Evolutionary conservation across 2,329 filamentous ascomycete genomes (phyloP), one percentile per base, ranked within the genome.

Genomic region (Piedraia hortae): DNA sequence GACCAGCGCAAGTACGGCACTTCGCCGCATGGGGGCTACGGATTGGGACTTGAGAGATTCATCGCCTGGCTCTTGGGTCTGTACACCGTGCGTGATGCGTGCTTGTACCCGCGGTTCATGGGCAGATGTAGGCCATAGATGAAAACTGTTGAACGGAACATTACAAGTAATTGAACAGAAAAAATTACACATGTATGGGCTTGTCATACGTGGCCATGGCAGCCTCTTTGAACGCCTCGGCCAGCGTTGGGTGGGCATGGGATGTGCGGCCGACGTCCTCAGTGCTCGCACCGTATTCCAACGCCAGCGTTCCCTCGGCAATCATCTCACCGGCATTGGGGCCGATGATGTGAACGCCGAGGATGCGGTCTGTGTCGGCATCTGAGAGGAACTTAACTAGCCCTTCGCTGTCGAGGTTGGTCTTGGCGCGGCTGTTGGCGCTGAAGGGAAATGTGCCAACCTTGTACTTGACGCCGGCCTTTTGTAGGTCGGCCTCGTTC

Each of bases 141-240:
- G n/a, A 20, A 17, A 17, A 10, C 16, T 7, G 7, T 17, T 17
- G 16, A 17, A 10, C 10, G 16, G 16, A 17, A 7, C 10, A n/a
- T n/a, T n/a, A n/a, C n/a, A n/a, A n/a, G n/a, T n/a, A n/a, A n/a
- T n/a, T n/a, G n/a, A n/a, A n/a, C n/a, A n/a, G n/a, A n/a, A n/a
- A n/a, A n/a, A n/a, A n/a, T 17, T 73, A 97, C 52, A 72, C 89
- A 57, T 97, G 85, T 47, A 97, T 90, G 34, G 85, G 70, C 59
- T 90, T 85, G 41, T 68, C 64, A 55, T 89, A 78, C 22, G 82
- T 91, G 30, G 77, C 74, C 85, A 97, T 93, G 36, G 85, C 85
- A 41, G 85, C 85, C 63, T 97, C 85, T 62, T 97, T 97, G 63
- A 97, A 93, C 19, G 85, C 85, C 57, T 97, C 85, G 12, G 82